Conservation (phyloP, 306 rosid species). For the Quercus bicolor region DNA sequence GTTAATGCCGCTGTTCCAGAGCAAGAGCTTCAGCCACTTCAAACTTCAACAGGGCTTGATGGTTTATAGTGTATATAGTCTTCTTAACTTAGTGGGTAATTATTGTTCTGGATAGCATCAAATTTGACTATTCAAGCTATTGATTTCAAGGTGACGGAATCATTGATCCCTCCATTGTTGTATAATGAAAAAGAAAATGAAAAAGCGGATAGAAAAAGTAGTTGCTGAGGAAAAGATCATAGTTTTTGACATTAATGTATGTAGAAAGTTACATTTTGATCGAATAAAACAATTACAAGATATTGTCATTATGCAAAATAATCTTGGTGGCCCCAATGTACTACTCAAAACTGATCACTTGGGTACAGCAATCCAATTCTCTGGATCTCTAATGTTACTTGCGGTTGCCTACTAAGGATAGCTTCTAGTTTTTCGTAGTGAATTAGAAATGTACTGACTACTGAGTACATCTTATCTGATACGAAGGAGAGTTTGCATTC, state of each 20-base stretch:
- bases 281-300: background rate
- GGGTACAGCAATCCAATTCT: background rate
- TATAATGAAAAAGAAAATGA: slow-evolving; percentile 1
- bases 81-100: background rate
- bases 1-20: slow-evolving; percentile 55
- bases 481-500: too few relatives aligned
- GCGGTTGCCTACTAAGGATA: background rate
- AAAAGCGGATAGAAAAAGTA: background rate
- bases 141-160: slow-evolving; percentile 4
- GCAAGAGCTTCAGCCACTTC: slow-evolving; percentile 88
- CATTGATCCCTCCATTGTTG: slow-evolving; percentile 9
- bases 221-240: background rate
- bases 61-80: background rate
- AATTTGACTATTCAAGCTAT: background rate
- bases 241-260: background rate
- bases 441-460: too few relatives aligned
- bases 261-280: background rate
- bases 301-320: background rate
- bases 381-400: background rate
- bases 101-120: background rate
- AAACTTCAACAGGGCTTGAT: slow-evolving; percentile 29
- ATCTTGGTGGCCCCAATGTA: background rate
- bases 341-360: background rate
- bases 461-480: too few relatives aligned
- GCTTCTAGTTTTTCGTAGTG: too few relatives aligned